Base-by-base conservation (phyloP, 106 monocot genomes). In the Triglochin maritima region DNA sequence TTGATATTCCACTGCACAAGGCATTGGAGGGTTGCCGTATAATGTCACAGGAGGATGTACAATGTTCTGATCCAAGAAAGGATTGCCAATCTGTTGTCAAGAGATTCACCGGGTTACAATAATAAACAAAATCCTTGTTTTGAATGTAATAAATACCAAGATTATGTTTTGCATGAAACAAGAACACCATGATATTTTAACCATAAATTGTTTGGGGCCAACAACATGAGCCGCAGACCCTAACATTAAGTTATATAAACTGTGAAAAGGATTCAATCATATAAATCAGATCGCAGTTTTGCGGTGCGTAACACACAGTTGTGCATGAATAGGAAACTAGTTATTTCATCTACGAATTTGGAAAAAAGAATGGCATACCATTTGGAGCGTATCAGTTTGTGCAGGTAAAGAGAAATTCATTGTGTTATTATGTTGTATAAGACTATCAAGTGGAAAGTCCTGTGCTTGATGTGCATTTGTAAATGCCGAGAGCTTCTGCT, bases 401-500 rank as follows among this genome's bases (percentile, higher is more conserved):
- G 53, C 50, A 17, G n/a, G 29, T 62, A 55, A 12, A 7, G 50
- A n/a, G 29, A 50, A 55, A 7, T 50, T 74, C 9, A n/a, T 45
- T 68, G 67, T 57, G 57, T 57, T 47, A 7, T 62, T 42, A 51
- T 63, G 47, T n/a, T 66, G 65, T 2, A 41, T 46, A 41, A 66
- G 3, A n/a, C 57, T 62, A 59, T 2, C 50, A 42, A 50, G 14
- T 61, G 66, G 46, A 45, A 69, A 13, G 74, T 80, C 89, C 7
- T 72, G 71, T 71, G 72, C 76, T 45, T 83, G 81, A 62, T 72
- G 82, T 44, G 57, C 57, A 55, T 64, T 78, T 63, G 80, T 78
- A n/a, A 87, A 85, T 50, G 67, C 67, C 57, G 85, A 87, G 63
- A 90, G 70, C 43, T 90, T 95, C 59, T 90, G 70, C 55, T 85